These are phyloP conservation scores for Hypoxylon rubiginosum DNA, from an alignment of 2,329 filamentous ascomycete genomes.

Conservation along the genomic window DNA sequence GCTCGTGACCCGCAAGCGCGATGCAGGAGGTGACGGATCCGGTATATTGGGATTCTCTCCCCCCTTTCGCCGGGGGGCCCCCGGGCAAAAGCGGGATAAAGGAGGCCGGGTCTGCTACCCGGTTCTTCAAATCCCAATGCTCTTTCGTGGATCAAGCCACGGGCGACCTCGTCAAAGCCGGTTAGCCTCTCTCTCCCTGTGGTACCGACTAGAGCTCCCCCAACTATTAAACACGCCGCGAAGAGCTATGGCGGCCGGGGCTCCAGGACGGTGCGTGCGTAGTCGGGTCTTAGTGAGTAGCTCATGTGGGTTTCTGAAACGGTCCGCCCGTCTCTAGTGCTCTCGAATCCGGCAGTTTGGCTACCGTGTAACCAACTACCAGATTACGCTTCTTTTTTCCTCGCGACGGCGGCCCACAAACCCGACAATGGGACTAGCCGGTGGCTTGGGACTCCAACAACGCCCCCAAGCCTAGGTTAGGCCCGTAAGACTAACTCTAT, in stretches of 20 bases:
- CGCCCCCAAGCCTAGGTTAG: slow-evolving; percentile 20
- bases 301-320: slow-evolving; percentile 34
- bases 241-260: slow-evolving; percentile 4
- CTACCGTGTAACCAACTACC: neutral
- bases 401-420: slow-evolving; percentile 34
- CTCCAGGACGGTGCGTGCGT: slow-evolving; percentile 17
- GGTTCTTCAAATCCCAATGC: neutral
- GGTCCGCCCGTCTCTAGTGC: slow-evolving; percentile 22
- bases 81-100: slow-evolving; percentile 36
- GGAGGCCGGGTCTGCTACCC: slow-evolving; percentile 31
- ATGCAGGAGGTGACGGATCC: slow-evolving; percentile 36
- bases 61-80: slow-evolving; percentile 11
- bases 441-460: neutral
- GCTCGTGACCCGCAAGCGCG: slow-evolving; percentile 22
- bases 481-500: slow-evolving; percentile 22
- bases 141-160: slow-evolving; percentile 24
- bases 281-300: slow-evolving; percentile 20
- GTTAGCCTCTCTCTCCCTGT: slow-evolving; percentile 11
- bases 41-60: slow-evolving; percentile 30
- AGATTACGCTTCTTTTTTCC: slow-evolving; percentile 27
- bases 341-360: slow-evolving; percentile 36
- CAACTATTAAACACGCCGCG: slow-evolving; percentile 24
- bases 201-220: slow-evolving; percentile 17
- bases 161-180: slow-evolving; percentile 16
- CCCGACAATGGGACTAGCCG: slow-evolving; percentile 21